Evolutionary conservation across 495 filamentous ascomycete genomes (phyloP), one percentile per base, ranked within the genome.

Genomic region (Penicillium canariense): DNA sequence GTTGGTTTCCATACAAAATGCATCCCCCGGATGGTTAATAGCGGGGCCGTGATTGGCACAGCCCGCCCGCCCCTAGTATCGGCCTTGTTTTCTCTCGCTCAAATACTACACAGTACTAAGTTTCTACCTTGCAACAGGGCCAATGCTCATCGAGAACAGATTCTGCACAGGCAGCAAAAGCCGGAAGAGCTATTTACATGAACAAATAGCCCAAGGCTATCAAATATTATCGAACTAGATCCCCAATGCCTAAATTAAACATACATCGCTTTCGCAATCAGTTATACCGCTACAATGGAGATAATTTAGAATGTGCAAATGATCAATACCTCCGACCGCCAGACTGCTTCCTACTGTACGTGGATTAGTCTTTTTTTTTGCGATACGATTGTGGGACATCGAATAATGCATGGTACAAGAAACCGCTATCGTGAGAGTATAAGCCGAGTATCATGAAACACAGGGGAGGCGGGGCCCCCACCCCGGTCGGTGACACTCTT

Each of bases 41-140:
- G 17, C 40, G 23, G 12, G 4, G 15, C 4, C 7, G 30, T 60
- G 54, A 61, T 60, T 63, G 54, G 61, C 42, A 38, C 28, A 59
- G 1, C 0, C n/a, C 12, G 9, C 15, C n/a, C 23, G 30, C 10
- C 4, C 40, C 58, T 54, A 50, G 58, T 61, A 61, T 58, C 44
- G 45, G 10, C 23, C n/a, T 2, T 43, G 52, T 52, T 25, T 48
- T 22, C 5, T 25, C 17, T n/a, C n/a, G n/a, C n/a, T n/a, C n/a
- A n/a, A n/a, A n/a, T n/a, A n/a, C n/a, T n/a, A n/a, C n/a, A n/a
- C n/a, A 22, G 28, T 34, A 34, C n/a, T 32, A 34, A 34, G 22
- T 27, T 2, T 3, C 5, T 10, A n/a, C n/a, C n/a, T n/a, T n/a
- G n/a, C 2, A 5, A 22, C 18, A 25, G 5, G 4, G 38, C 11